Evolutionary conservation across 2,329 filamentous ascomycete species (phyloP).

Genomic region (Aschersonia sp.): DNA sequence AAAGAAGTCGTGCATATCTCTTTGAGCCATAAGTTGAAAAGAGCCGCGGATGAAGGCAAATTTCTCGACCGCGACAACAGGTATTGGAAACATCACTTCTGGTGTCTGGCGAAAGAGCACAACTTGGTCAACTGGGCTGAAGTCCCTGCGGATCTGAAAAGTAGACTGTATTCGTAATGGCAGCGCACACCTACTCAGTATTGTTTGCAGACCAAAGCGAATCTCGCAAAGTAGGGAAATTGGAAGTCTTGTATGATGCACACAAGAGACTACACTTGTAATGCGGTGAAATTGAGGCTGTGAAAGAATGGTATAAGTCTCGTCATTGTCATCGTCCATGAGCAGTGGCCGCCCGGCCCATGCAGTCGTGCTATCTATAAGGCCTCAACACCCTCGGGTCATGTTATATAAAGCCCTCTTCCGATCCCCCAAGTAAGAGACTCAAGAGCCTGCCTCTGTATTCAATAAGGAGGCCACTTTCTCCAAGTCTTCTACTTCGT

Average conservation of each 20-base stretch:
- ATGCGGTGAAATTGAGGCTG: too few species aligned
- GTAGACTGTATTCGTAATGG: conserved; percentile 2
- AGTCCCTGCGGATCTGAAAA: conserved; percentile 8
- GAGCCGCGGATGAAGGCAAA: conserved; percentile 7
- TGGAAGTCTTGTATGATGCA: too few species aligned
- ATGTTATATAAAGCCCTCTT: too few species aligned
- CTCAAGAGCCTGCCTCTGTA: neutral
- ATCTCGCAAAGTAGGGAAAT: too few species aligned
- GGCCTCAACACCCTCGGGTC: too few species aligned
- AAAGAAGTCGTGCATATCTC: conserved; percentile 17
- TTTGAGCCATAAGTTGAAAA: conserved; percentile 13
- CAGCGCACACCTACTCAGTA: neutral
- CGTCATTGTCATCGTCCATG: too few species aligned
- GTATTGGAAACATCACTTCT: conserved; percentile 35
- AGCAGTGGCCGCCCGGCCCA: too few species aligned
- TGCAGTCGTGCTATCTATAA: too few species aligned
- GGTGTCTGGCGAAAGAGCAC: conserved; percentile 28
- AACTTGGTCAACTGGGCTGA: conserved; percentile 18
- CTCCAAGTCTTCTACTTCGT: conserved; percentile 45
- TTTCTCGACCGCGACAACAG: conserved; percentile 10
- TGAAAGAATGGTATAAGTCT: too few species aligned
- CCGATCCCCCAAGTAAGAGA: too few species aligned
- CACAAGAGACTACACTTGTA: too few species aligned
- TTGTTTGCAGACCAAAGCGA: too few species aligned
- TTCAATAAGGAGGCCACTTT: conserved; percentile 30